A percentile compares a stretch with the other conserved stretches of the same genome.
Conservation (phyloP, 73 alveolate species). For the Durusdinium trenchii region DNA sequence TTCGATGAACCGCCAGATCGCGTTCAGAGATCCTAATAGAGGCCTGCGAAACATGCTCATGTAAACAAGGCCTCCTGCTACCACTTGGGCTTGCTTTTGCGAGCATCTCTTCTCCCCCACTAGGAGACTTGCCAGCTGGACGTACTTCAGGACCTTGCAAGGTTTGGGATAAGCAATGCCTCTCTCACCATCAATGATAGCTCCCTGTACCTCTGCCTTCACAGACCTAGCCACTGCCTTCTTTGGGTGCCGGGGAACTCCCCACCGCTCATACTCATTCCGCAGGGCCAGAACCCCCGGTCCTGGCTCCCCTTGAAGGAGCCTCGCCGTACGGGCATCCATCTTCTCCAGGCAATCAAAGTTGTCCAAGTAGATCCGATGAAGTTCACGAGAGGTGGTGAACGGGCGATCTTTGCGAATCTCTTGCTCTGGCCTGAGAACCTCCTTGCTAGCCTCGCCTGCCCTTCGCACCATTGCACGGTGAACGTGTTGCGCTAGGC, state of each 20-base stretch:
- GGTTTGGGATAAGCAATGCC: neutral
- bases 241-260: neutral
- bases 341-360: neutral
- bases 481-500: neutral
- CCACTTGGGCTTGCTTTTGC: neutral
- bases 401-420: neutral
- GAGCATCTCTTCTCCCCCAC: no score
- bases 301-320: neutral
- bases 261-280: neutral
- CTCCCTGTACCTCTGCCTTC: neutral
- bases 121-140: neutral
- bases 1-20: neutral
- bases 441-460: neutral
- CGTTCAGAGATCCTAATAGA: neutral
- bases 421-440: neutral
- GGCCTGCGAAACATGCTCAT: neutral
- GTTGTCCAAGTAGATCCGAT: neutral
- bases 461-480: neutral
- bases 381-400: neutral
- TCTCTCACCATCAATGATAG: neutral
- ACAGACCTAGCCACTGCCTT: neutral
- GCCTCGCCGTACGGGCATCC: neutral
- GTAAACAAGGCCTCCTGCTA: slow-evolving; percentile 2
- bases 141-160: neutral
- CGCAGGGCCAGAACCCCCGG: neutral